Percentiles rank a stretch among this genome's conserved stretches.
Evolutionary conservation across 2,329 filamentous ascomycete species (phyloP).

Genomic region (Diaporthe aspalathi): DNA sequence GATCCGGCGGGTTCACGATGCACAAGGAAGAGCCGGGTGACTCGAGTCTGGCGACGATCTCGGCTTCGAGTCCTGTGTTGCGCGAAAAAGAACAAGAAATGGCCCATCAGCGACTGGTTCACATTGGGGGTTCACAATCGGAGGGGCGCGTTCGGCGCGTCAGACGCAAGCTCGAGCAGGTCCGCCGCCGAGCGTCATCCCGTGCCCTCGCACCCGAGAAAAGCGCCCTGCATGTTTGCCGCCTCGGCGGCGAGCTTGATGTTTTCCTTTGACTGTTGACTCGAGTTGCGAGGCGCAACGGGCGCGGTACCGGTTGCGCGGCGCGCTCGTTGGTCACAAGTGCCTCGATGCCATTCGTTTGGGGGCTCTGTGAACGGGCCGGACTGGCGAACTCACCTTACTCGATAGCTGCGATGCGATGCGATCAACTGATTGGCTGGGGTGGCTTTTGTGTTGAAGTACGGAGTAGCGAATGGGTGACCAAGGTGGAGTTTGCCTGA

Average conservation of each 20-base stretch:
- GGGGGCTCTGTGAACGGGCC: constrained; percentile 20
- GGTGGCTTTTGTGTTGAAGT: constrained; percentile 35
- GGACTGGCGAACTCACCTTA: constrained; percentile 37
- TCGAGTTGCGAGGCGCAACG: constrained; percentile 31
- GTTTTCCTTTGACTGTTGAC: constrained; percentile 36
- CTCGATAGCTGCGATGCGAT: constrained; percentile 37
- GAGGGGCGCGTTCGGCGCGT: constrained; percentile 27
- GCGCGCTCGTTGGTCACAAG: constrained; percentile 13
- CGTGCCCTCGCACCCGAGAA: neutral
- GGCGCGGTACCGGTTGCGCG: constrained; percentile 10
- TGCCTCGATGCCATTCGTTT: neutral
- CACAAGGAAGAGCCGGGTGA: constrained; percentile 31
- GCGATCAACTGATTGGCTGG: constrained; percentile 39
- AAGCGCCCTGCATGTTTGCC: neutral
- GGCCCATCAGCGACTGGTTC: neutral
- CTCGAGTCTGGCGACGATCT: constrained; percentile 35
- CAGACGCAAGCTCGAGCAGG: constrained; percentile 19
- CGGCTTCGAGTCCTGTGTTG: constrained; percentile 40
- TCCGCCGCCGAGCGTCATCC: neutral
- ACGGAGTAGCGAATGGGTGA: constrained; percentile 37
- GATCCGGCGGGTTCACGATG: constrained; percentile 26
- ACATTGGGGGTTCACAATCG: no score
- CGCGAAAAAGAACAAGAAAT: constrained; percentile 27
- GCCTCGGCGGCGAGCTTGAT: constrained; percentile 17
- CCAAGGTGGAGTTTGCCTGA: constrained; percentile 40